phyloP scores from a whole-genome alignment of 192 early-diverging fungal species.

The Coemansia sp. region DNA sequence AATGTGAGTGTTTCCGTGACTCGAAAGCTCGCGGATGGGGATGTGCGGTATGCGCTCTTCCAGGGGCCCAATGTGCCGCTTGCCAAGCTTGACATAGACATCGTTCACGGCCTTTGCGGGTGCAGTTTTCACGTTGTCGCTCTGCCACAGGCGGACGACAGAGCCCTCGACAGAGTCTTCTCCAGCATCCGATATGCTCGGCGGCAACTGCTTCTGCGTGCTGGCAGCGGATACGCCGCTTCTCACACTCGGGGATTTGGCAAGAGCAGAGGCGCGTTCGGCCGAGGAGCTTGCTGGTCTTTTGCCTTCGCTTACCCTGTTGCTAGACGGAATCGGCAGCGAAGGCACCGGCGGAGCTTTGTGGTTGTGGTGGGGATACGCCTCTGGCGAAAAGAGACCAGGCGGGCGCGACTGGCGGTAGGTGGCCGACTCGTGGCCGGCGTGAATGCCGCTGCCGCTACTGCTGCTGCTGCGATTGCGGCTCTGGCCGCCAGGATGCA shows the following conservation, averaged over 20 bases:
- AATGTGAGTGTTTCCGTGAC: slow-evolving; percentile 14
- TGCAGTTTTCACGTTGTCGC: slow-evolving; percentile 3
- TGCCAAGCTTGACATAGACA: slow-evolving; percentile 28
- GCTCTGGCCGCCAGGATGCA: neutral
- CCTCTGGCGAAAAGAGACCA: slow-evolving; percentile 15
- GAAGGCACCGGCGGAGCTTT: neutral
- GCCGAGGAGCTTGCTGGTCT: neutral
- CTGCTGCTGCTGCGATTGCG: slow-evolving; percentile 31
- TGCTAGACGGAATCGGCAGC: neutral
- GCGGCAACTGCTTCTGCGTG: neutral
- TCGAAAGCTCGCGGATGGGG: slow-evolving; percentile 30
- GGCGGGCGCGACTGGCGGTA: slow-evolving; percentile 23
- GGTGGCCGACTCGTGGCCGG: slow-evolving; percentile 29
- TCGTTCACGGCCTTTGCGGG: slow-evolving; percentile 34
- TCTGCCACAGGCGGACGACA: slow-evolving; percentile 24
- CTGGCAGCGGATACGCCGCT: neutral
- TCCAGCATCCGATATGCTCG: neutral
- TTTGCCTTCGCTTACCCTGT: neutral
- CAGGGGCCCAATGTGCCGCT: slow-evolving; percentile 29
- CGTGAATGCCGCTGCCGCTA: slow-evolving; percentile 36
- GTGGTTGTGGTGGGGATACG: neutral
- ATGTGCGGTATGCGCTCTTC: slow-evolving; percentile 43
- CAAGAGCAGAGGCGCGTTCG: neutral
- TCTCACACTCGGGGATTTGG: slow-evolving; percentile 2
- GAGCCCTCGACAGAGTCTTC: slow-evolving; percentile 19